Percentiles rank a stretch among this genome's conserved stretches.
Conservation (phyloP, 192 early-diverging fungal species). For the Coemansia sp. region DNA sequence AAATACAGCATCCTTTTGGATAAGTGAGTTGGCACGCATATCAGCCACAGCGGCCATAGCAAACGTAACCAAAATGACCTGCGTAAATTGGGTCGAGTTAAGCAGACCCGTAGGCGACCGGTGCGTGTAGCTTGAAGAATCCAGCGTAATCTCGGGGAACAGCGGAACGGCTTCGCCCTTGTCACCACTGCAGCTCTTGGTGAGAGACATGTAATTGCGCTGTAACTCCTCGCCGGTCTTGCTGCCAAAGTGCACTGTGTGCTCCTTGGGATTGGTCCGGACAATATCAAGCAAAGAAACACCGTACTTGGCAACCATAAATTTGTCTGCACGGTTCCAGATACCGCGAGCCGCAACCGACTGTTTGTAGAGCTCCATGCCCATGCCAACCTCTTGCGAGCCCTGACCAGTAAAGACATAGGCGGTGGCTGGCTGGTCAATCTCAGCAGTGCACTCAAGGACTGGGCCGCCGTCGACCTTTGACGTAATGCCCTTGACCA, state of each 20-base stretch:
- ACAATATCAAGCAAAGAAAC: slow-evolving; percentile 91
- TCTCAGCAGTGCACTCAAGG: slow-evolving; percentile 76
- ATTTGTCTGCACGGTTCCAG: slow-evolving; percentile 91
- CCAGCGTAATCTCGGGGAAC: slow-evolving; percentile 61
- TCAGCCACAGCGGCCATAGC: slow-evolving; percentile 86
- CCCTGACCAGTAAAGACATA: slow-evolving; percentile 98
- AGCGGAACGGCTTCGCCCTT: not conserved
- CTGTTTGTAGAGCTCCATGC: slow-evolving; percentile 86
- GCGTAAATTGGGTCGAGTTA: slow-evolving; percentile 93
- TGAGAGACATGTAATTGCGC: slow-evolving; percentile 63
- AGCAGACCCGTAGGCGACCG: slow-evolving; percentile 75
- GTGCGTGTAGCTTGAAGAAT: slow-evolving; percentile 79
- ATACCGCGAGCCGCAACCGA: slow-evolving; percentile 76
- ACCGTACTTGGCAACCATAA: slow-evolving; percentile 81
- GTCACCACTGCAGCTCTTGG: not conserved
- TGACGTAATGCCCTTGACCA: slow-evolving; percentile 81
- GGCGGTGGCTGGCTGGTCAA: slow-evolving; percentile 84
- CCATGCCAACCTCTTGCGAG: slow-evolving; percentile 93
- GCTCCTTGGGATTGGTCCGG: slow-evolving; percentile 68
- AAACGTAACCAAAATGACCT: slow-evolving; percentile 79
- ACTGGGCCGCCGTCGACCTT: slow-evolving; percentile 70
- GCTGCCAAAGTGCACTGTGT: slow-evolving; percentile 76
- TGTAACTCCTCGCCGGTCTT: slow-evolving; percentile 78
- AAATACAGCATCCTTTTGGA: slow-evolving; percentile 75
- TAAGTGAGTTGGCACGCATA: slow-evolving; percentile 79